Percentiles rank a stretch among this genome's conserved stretches.
These are phyloP conservation scores for Annulohypoxylon bovei DNA, from an alignment of 495 filamentous ascomycete species.

Conservation along the genomic window DNA sequence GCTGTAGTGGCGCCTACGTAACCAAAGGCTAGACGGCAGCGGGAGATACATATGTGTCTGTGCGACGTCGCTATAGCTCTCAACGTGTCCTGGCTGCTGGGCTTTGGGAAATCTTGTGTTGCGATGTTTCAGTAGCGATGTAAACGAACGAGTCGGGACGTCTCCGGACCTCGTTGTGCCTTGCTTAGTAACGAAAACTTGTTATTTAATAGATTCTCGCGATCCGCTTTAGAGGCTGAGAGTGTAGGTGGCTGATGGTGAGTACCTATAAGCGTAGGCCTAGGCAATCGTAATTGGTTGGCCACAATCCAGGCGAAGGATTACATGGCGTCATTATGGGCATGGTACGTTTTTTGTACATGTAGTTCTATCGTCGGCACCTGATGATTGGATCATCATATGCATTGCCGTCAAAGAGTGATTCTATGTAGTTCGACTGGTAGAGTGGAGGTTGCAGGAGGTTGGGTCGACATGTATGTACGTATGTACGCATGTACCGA, in stretches of 20 bases:
- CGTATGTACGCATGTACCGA: neutral
- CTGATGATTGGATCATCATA: slow-evolving; percentile 34
- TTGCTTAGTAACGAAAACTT: slow-evolving; percentile 9
- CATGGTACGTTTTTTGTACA: slow-evolving; percentile 22
- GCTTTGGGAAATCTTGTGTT: neutral
- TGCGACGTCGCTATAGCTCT: neutral
- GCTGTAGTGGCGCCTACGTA: slow-evolving; percentile 4
- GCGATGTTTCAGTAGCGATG: slow-evolving; percentile 8
- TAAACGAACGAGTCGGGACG: slow-evolving; percentile 31
- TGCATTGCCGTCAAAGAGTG: slow-evolving; percentile 34
- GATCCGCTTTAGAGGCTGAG: slow-evolving; percentile 16
- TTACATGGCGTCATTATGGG: slow-evolving; percentile 37
- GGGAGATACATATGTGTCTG: slow-evolving; percentile 1
- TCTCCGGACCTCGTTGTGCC: slow-evolving; percentile 10
- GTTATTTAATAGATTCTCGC: slow-evolving; percentile 6
- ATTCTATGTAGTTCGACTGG: slow-evolving; percentile 8
- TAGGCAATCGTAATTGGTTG: slow-evolving; percentile 16
- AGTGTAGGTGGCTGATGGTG: neutral
- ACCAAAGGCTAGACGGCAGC: neutral
- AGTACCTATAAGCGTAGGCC: neutral
- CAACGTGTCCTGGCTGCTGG: neutral
- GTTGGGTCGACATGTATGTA: neutral
- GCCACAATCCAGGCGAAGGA: slow-evolving; percentile 20
- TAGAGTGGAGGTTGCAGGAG: slow-evolving; percentile 15
- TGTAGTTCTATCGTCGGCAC: slow-evolving; percentile 11